These are phyloP conservation scores for Calonectria montana DNA, from an alignment of 2,329 filamentous ascomycete genomes.

Conservation along the genomic window DNA sequence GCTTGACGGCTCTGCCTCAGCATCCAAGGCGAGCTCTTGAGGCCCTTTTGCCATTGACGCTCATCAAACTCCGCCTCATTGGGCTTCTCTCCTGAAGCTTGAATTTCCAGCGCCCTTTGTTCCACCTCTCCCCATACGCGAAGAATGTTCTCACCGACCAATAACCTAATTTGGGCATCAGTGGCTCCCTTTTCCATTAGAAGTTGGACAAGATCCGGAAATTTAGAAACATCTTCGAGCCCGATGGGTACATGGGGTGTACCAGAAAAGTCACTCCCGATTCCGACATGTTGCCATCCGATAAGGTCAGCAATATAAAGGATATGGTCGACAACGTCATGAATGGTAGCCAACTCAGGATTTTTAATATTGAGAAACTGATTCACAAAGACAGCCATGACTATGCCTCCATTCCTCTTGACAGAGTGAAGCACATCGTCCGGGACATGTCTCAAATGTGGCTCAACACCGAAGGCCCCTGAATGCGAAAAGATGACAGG, in stretches of 20 bases:
- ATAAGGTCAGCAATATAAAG: conserved; percentile 41
- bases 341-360: conserved; percentile 45
- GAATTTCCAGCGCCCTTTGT: conserved; percentile 38
- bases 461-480: conserved; percentile 37
- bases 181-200: conserved; percentile 45
- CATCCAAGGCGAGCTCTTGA: conserved; percentile 40
- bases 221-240: conserved; percentile 50
- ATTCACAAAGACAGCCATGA: conserved; percentile 55
- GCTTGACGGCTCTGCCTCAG: conserved; percentile 31
- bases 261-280: conserved; percentile 51
- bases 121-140: conserved; percentile 43
- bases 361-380: conserved; percentile 46
- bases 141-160: conserved; percentile 31
- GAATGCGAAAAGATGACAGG: conserved; percentile 50
- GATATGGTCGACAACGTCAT: conserved; percentile 51
- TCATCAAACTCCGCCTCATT: conserved; percentile 44
- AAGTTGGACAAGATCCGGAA: conserved; percentile 46
- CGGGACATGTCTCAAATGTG: conserved; percentile 52
- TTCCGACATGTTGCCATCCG: conserved; percentile 51
- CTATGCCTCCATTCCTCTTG: conserved; percentile 50
- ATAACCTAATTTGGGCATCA: conserved; percentile 40
- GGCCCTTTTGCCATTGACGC: conserved; percentile 43
- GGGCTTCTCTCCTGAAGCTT: conserved; percentile 36
- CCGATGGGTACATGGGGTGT: conserved; percentile 43
- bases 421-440: conserved; percentile 52